Base-by-base conservation (phyloP, 441 rosid genomes). In the Cnidoscolus chayamansa region DNA sequence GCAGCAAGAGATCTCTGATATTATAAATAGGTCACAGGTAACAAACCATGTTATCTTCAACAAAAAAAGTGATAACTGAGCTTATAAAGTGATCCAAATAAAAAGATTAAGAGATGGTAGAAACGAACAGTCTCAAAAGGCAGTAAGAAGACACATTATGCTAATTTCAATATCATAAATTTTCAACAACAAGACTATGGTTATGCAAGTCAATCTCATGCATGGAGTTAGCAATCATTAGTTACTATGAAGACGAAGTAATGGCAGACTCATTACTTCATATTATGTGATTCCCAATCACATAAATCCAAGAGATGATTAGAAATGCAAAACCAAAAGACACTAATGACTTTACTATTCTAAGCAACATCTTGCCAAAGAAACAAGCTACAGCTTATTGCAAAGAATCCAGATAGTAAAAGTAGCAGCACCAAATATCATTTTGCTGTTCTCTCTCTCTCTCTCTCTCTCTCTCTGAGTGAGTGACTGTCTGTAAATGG, bases 1-100 rank as follows among this genome's bases (percentile, higher is more conserved):
- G 95, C 76, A 85, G 97, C 97, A 81, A 95, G 95, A 35, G 98
- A 91, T 71, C 80, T 86, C 99, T 91, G 89, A 74, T 72, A 73
- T 64, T 57, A 79, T 66, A 68, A 70, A 73, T 25, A 45, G 59
- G 32, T 49, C 54, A 66, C 16, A 45, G 15, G 20, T 53, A 40
- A 72, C n/a, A 68, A 58, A 65, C 50, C n/a, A 62, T 65, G 58
- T 62, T n/a, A 71, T 25, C 48, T 68, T 51, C 50, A 64, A 25
- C 25, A 25, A 25, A 25, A 2, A 54, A 61, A 58, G 20, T 11
- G 8, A 20, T 3, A 6, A 54, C 7, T 54, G 19, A 57, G 65
- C 37, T 72, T 64, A 11, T 35, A 25, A 70, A 67, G 40, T 75
- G 69, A 56, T 45, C 48, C 20, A 19, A 68, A 50, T 68, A 51